Base-by-base conservation (phyloP, 768 basidiomycete species). In the Russula sp. region DNA sequence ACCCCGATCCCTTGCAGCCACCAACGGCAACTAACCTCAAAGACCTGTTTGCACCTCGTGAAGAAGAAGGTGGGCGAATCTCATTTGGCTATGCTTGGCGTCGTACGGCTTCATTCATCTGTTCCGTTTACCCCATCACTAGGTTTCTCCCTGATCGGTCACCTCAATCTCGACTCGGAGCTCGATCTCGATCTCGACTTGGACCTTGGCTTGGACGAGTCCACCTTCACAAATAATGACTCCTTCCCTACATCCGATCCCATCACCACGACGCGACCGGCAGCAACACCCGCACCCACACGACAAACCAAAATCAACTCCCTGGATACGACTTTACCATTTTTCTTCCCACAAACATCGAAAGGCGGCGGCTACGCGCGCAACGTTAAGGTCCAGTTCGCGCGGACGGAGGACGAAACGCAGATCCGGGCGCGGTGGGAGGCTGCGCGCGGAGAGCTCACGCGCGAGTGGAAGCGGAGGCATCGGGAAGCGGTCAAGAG, bases 401-500 rank as follows among this genome's bases (percentile, higher is more conserved):
- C 75, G 64, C 73, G 82, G 46, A 83, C 82, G 2, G 78, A 79
- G 62, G 80, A 77, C 18, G 78, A 80, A 44, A 83, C 84, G n/a
- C 84, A 85, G 69, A 88, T 90, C 40, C 79, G 81, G 55, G 79
- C 79, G 66, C 75, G 79, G 58, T 92, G 92, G 90, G 90, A 92
- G 70, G 81, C 77, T n/a, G 75, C 78, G 52, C 88, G 86, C 70
- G 80, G 78, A 0, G 83, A 84, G 59, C 73, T 92, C 73, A 92
- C 91, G 59, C 78, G 75, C 65, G 88, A 84, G 55, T 92, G 91
- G 90, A 91, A 90, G 76, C 83, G 83, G 71, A 75, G 88, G 53
- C 85, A 84, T 75, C 82, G 86, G 63, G 91, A 92, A 71, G 91
- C 89, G 16, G 81, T 83, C 53, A 90, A 90, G 75, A 77, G 82